These are phyloP conservation scores for Gossypium mustelinum DNA, from an alignment of 345 rosid species.

Conservation along the genomic window DNA sequence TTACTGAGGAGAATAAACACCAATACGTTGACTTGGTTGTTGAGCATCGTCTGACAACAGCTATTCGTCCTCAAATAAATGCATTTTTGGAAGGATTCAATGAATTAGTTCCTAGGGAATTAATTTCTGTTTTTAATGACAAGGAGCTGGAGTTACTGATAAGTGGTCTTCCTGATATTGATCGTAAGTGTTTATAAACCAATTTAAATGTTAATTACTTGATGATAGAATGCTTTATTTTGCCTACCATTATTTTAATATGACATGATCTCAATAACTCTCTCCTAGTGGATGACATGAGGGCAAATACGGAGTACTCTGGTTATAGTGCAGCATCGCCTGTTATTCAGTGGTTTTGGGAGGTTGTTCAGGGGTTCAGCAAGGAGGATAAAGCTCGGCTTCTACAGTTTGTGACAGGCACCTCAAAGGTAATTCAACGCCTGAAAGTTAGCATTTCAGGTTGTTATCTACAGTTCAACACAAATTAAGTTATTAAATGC, in stretches of 20 bases:
- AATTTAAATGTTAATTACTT: conserved; percentile 1
- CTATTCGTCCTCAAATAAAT: conserved; percentile 96
- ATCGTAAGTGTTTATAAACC: conserved; percentile 48
- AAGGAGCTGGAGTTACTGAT: conserved; percentile 90
- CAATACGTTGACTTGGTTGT: conserved; percentile 82
- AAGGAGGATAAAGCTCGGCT: conserved; percentile 96
- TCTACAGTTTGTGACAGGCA: conserved; percentile 95
- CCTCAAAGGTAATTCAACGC: conserved; percentile 65
- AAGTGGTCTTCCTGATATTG: conserved; percentile 96
- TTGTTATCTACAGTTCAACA: neutral
- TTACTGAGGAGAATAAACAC: conserved; percentile 92
- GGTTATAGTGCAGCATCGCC: conserved; percentile 90
- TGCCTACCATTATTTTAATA: neutral
- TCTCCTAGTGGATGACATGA: conserved; percentile 85
- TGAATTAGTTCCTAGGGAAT: conserved; percentile 70
- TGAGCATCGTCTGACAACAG: conserved; percentile 89
- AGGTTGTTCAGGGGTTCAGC: conserved; percentile 90
- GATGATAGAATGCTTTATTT: neutral
- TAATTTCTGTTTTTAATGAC: conserved; percentile 84
- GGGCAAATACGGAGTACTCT: conserved; percentile 86
- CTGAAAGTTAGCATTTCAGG: neutral
- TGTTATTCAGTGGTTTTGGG: conserved; percentile 98
- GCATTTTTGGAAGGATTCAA: conserved; percentile 87
- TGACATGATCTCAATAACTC: neutral
- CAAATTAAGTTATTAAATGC: neutral